Evolutionary conservation across 2,329 filamentous ascomycete genomes (phyloP), one percentile per base, ranked within the genome.

Genomic region (Colletotrichum sp.): DNA sequence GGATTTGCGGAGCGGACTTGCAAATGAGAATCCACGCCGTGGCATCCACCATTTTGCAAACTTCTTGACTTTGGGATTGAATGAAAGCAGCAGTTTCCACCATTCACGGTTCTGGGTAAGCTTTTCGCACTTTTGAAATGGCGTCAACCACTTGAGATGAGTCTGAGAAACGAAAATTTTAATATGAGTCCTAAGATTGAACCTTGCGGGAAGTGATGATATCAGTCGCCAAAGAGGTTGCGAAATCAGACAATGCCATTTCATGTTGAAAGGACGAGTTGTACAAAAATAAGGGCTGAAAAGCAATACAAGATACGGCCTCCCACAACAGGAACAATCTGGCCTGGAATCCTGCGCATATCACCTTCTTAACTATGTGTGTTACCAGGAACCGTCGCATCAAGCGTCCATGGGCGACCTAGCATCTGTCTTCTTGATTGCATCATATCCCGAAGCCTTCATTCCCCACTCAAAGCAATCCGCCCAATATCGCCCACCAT

Each of bases 401-500:
- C 43, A 52, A 52, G 10, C n/a, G 6, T 52, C 43, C n/a, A 21
- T 13, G n/a, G 21, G 3, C n/a, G 12, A 52, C 8, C 21, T 16
- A 6, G 30, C 21, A 21, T 67, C 55, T 12, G 3, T 58, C 21
- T 28, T 28, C 28, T 70, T 34, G 5, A 61, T 38, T 6, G 55
- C 71, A 48, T 73, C 52, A 30, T 74, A 74, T 32, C 72, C 72
- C 21, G 67, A 71, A n/a, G 72, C 68, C 61, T 74, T 70, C n/a
- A 71, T 61, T 13, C 72, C 72, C 72, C 72, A 74, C 24, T 74
- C 72, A 55, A 74, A 74, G 52, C 72, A 74, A 55, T 74, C 68
- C 7, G 72, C 67, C 68, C 68, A 74, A 2, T 52, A 30, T 16
- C 72, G 48, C 5, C 67, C 67, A 4, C 72, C 72, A 6, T 52